Evolutionary conservation across 352 stramenopile species (phyloP).

Genomic region (Globisporangium alternatum): DNA sequence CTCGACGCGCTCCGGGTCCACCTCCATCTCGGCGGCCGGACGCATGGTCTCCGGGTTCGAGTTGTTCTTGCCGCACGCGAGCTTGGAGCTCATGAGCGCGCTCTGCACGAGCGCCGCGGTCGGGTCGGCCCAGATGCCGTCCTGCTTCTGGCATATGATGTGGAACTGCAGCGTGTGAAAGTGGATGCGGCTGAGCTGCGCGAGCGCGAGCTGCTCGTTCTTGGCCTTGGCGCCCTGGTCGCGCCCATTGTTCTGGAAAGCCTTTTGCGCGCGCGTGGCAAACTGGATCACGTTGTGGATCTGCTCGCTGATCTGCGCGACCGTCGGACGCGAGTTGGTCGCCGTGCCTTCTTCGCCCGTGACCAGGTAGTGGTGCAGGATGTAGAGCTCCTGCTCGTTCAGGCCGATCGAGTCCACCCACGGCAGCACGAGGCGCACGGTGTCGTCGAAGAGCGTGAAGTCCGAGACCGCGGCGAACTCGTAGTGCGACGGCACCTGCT

Average conservation of each 20-base stretch:
- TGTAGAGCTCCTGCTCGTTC: conserved; percentile 84
- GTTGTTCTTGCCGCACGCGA: conserved; percentile 67
- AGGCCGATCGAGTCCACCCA: conserved; percentile 79
- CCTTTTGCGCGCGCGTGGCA: conserved; percentile 38
- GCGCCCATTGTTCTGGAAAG: conserved; percentile 32
- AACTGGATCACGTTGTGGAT: conserved; percentile 70
- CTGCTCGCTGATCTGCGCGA: conserved; percentile 71
- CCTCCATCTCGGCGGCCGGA: conserved; percentile 61
- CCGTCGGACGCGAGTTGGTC: conserved; percentile 69
- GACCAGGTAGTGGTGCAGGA: conserved; percentile 78
- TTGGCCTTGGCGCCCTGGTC: conserved; percentile 16
- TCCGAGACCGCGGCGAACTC: conserved; percentile 83
- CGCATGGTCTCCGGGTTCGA: conserved; percentile 41
- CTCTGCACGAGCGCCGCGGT: conserved; percentile 70
- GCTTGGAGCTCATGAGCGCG: conserved; percentile 79
- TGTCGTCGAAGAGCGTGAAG: conserved; percentile 82
- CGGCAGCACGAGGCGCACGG: conserved; percentile 69
- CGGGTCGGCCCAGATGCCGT: conserved; percentile 64
- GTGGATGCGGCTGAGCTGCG: conserved; percentile 73
- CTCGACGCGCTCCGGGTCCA: conserved; percentile 71
- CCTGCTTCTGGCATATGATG: conserved; percentile 74
- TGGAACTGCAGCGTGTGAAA: conserved; percentile 88
- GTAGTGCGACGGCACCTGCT: conserved; percentile 68
- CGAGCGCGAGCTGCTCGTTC: conserved; percentile 37
- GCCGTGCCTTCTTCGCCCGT: conserved; percentile 68